Evolutionary conservation across 164 flowering plant species (phyloP), one percentile per base, ranked within the genome.

Genomic region (Santalum album): DNA sequence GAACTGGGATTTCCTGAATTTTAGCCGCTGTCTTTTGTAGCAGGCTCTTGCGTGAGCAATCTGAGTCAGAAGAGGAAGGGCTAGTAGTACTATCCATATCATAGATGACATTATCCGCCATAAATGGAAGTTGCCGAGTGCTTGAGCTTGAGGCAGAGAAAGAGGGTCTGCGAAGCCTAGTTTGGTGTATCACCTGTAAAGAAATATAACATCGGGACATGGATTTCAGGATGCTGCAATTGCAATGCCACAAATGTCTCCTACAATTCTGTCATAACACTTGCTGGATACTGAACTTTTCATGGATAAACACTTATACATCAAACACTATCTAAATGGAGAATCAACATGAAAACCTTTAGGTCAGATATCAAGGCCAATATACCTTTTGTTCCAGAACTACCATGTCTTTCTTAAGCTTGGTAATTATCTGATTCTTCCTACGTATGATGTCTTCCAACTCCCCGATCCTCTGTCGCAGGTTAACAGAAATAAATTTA

Each of bases 61-160:
- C 96, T 46, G 96, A 82, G 69, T 85, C 96, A 20, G 95, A 87
- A 40, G 96, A 88, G 6, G 91, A 85, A 19, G 87, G 77, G 48
- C 83, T 73, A 2, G 86, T 77, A 49, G 78, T 72, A 57, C 79
- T 80, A 25, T 86, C 97, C 95, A 91, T 81, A 58, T 84, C 95
- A 57, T 80, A 87, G 38, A 91, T 51, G 3, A 87, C 55, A 52
- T 91, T 91, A 36, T 84, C 82, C 39, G 73, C 53, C 92, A 87
- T 76, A 54, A 66, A 39, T 12, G 95, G 95, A 23, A 63, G 49
- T 52, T 53, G 67, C 57, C 32, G 49, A 45, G 11, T 19, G 47
- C 44, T 65, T 43, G 74, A 25, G 25, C 35, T 58, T 54, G 75
- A 59, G 19, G 65, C 14, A 35, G 78, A 51, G 48, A 65, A 69